These are phyloP conservation scores for Pseudonitzschia multiseries DNA, from an alignment of 108 stramenopile genomes.

Conservation along the genomic window DNA sequence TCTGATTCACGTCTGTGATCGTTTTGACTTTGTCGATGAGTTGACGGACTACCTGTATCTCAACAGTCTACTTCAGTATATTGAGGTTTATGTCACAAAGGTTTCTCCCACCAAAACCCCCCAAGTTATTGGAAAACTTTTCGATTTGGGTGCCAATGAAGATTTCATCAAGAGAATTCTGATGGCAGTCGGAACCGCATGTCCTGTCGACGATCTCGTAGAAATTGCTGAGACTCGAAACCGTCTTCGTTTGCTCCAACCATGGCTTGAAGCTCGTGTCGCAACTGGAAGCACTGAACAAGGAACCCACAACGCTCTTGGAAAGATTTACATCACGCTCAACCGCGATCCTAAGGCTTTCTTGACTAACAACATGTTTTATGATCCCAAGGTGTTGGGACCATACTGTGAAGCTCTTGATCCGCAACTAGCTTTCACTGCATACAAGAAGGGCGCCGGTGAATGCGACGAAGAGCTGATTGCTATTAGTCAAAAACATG, in stretches of 20 bases:
- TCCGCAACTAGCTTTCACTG: constrained; percentile 97
- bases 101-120: constrained; percentile 98
- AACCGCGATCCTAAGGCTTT: constrained; percentile 98
- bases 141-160: constrained; percentile 96
- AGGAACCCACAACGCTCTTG: constrained; percentile 99
- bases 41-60: constrained; percentile 98
- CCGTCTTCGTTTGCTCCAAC: constrained; percentile 94
- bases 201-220: constrained; percentile 98
- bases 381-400: constrained; percentile 98
- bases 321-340: constrained; percentile 99
- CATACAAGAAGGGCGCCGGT: constrained; percentile 98
- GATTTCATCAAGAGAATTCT: constrained; percentile 98
- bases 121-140: constrained; percentile 98
- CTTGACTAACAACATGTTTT: constrained; percentile 99
- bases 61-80: constrained; percentile 98
- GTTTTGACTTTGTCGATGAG: constrained; percentile 97
- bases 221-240: constrained; percentile 96
- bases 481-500: constrained; percentile 92
- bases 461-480: constrained; percentile 99
- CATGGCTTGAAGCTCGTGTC: constrained; percentile 99
- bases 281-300: constrained; percentile 99
- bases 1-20: constrained; percentile 99
- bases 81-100: constrained; percentile 99
- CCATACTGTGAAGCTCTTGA: constrained; percentile 99
- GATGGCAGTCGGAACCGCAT: constrained; percentile 97